Evolutionary conservation across 2,329 filamentous ascomycete genomes (phyloP).

Genomic region (Fusarium aywerte): DNA sequence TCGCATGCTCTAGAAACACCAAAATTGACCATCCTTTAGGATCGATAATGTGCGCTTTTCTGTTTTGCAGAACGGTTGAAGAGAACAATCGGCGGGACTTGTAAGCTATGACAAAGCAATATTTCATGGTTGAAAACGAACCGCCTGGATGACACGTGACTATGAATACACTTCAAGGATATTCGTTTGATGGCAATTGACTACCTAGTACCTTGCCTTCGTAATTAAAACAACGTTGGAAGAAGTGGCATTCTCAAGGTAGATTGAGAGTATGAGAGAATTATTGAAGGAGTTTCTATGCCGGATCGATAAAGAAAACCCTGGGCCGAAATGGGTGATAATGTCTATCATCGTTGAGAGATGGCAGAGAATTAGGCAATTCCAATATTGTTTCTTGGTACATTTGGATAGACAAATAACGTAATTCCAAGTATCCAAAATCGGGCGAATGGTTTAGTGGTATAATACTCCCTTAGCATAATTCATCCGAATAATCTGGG

Average conservation of each 20-base stretch:
- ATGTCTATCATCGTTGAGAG: no score
- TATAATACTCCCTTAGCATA: conserved; percentile 35
- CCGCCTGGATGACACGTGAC: not conserved
- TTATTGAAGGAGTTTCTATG: no score
- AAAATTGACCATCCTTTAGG: conserved; percentile 4
- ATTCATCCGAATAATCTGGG: conserved; percentile 18
- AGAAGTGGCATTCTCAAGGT: not conserved
- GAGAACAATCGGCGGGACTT: not conserved
- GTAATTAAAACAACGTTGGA: not conserved
- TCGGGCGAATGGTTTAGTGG: conserved; percentile 33
- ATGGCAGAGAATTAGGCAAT: no score
- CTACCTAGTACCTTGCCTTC: not conserved
- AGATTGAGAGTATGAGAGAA: no score
- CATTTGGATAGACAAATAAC: no score
- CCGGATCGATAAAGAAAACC: no score
- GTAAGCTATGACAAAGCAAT: not conserved
- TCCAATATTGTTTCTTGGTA: no score
- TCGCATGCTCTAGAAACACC: conserved; percentile 13
- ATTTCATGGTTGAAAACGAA: not conserved
- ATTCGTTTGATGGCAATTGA: not conserved
- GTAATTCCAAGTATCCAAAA: accelerated
- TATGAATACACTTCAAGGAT: not conserved
- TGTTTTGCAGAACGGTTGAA: not conserved
- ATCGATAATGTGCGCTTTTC: not conserved
- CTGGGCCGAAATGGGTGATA: no score